Evolutionary conservation across 306 rosid species (phyloP).

Genomic region (Senna siamea): DNA sequence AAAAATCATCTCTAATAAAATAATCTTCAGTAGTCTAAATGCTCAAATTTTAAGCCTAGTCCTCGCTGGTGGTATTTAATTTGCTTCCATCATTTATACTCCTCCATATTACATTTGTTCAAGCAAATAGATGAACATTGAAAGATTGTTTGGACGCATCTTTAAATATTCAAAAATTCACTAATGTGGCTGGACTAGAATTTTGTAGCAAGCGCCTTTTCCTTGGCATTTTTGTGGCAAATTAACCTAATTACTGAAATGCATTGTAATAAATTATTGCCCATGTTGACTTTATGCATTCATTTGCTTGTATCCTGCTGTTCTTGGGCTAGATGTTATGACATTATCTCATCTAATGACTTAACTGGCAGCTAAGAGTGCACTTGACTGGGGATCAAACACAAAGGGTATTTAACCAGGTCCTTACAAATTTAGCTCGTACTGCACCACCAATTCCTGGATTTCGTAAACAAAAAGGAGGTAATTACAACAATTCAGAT

Average conservation of each 20-base stretch:
- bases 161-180: slow-evolving; percentile 10
- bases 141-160: too few species aligned
- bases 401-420: slow-evolving; percentile 61
- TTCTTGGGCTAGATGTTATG: slow-evolving; percentile 4
- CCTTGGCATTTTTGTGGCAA: too few species aligned
- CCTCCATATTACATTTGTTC: slow-evolving; percentile 24
- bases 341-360: slow-evolving; percentile 19
- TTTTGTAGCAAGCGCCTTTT: slow-evolving; percentile 18
- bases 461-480: slow-evolving; percentile 88
- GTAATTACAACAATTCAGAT: slow-evolving; percentile 45
- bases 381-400: slow-evolving; percentile 77
- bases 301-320: slow-evolving; percentile 22
- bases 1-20: too few species aligned
- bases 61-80: background rate
- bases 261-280: background rate
- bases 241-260: background rate
- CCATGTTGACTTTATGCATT: slow-evolving; percentile 22
- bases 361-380: slow-evolving; percentile 69
- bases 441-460: slow-evolving; percentile 88
- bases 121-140: background rate
- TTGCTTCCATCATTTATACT: slow-evolving; percentile 29
- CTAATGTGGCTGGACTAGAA: slow-evolving; percentile 20
- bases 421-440: slow-evolving; percentile 64
- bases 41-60: background rate
- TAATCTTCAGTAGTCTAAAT: too few species aligned